phyloP scores from a whole-genome alignment of 1,284 basidiomycete species.

The Sanghuangporus sanghuang region DNA sequence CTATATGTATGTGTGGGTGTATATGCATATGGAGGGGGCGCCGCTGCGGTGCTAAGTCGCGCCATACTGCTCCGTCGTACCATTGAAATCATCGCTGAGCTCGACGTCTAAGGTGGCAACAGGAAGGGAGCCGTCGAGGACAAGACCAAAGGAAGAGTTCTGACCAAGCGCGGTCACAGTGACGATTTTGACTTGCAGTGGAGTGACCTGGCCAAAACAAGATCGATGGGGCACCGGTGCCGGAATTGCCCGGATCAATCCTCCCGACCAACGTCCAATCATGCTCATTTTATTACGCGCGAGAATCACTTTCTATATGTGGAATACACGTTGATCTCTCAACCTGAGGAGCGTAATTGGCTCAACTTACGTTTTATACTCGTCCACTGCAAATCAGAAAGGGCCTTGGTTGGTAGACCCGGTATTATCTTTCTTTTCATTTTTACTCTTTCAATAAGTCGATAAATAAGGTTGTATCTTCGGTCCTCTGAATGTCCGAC shows the following conservation, averaged over 20 bases:
- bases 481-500: not conserved
- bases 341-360: not conserved
- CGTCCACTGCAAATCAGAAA: not conserved
- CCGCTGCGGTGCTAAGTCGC: not conserved
- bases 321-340: not conserved
- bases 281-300: not conserved
- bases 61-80: constrained; percentile 7
- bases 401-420: not conserved
- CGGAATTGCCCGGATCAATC: constrained; percentile 2
- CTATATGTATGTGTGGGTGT: not conserved
- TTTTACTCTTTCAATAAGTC: not conserved
- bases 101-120: not conserved
- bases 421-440: no score
- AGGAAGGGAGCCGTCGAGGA: not conserved
- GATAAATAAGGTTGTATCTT: not conserved
- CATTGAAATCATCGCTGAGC: not conserved
- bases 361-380: not conserved
- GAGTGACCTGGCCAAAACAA: constrained; percentile 5
- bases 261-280: not conserved
- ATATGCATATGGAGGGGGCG: not conserved
- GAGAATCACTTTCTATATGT: not conserved
- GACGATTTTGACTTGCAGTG: not conserved
- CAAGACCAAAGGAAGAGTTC: not conserved
- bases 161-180: not conserved
- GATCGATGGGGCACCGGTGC: not conserved